Conservation (phyloP, 2,329 filamentous ascomycete genomes). For the Dactylonectria estremocensis region DNA sequence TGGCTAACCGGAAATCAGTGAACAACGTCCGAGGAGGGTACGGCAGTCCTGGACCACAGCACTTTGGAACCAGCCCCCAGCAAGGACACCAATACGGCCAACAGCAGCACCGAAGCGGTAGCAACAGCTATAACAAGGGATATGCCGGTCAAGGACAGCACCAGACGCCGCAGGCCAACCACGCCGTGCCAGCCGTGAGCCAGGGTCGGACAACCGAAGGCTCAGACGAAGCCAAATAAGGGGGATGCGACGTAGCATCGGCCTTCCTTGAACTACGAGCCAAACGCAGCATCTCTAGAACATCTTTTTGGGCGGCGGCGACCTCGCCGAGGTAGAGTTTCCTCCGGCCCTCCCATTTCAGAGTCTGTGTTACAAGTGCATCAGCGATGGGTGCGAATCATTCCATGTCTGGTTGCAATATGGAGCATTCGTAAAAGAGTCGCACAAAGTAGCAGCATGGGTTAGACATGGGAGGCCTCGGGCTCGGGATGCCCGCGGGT, state of each 20-base stretch:
- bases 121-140: conserved; percentile 69
- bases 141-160: conserved; percentile 63
- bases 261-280: conserved; percentile 34
- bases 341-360: conserved; percentile 42
- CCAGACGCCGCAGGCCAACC: conserved; percentile 55
- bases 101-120: conserved; percentile 70
- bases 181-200: conserved; percentile 53
- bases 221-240: conserved; percentile 63
- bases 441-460: conserved; percentile 34
- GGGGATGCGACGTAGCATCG: conserved; percentile 31
- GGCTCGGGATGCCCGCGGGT: conserved; percentile 28
- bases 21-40: conserved; percentile 74
- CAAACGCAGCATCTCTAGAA: conserved; percentile 45
- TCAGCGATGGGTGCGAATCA: conserved; percentile 40
- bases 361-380: conserved; percentile 40
- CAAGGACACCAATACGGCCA: conserved; percentile 75
- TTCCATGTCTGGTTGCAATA: conserved; percentile 43
- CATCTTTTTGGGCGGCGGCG: conserved; percentile 42
- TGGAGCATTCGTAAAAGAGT: conserved; percentile 40
- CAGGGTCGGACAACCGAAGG: conserved; percentile 55
- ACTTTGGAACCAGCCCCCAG: conserved; percentile 77
- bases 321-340: conserved; percentile 43
- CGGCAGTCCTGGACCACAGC: conserved; percentile 71
- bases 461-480: conserved; percentile 41
- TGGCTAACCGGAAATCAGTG: conserved; percentile 66